These are phyloP conservation scores for Artemisia argyi DNA, from an alignment of 129 eudicot species.

Conservation along the genomic window DNA sequence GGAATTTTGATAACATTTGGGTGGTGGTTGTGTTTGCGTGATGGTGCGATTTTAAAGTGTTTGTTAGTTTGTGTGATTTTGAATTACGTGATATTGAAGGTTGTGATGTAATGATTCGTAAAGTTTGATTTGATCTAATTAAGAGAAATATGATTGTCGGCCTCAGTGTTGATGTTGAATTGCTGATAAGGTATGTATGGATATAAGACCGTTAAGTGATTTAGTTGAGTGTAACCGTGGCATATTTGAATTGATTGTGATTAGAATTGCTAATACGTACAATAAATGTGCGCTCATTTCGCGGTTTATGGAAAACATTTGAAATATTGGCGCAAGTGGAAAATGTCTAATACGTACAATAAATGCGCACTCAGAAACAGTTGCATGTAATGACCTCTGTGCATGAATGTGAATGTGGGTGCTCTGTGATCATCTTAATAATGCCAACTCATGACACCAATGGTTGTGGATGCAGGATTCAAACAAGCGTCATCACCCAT, in stretches of 20 bases:
- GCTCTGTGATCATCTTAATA: slow-evolving; percentile 5
- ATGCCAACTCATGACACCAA: slow-evolving; percentile 9
- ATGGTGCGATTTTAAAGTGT: not conserved
- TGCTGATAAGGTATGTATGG: not conserved
- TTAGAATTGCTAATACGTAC: slow-evolving; percentile 1
- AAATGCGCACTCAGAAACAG: not conserved
- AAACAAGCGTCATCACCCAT: slow-evolving; percentile 84
- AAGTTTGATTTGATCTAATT: slow-evolving; percentile 10
- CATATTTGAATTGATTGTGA: slow-evolving; percentile 1
- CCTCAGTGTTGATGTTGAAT: slow-evolving; percentile 17
- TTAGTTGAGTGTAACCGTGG: slow-evolving; percentile 2
- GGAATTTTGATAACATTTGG: too few relatives aligned
- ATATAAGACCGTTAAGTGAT: not conserved
- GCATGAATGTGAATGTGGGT: not conserved
- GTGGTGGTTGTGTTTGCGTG: not conserved
- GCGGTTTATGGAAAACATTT: not conserved
- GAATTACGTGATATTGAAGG: slow-evolving; percentile 2
- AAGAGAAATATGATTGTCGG: slow-evolving; percentile 16
- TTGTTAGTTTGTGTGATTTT: not conserved
- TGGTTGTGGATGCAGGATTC: slow-evolving; percentile 56
- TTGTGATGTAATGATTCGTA: not conserved
- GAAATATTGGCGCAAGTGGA: slow-evolving; percentile 11
- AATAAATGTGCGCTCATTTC: not conserved
- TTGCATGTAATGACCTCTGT: not conserved
- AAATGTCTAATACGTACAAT: not conserved